Evolutionary conservation across 495 filamentous ascomycete genomes (phyloP).

Genomic region (Hyaloscypha bicolor): DNA sequence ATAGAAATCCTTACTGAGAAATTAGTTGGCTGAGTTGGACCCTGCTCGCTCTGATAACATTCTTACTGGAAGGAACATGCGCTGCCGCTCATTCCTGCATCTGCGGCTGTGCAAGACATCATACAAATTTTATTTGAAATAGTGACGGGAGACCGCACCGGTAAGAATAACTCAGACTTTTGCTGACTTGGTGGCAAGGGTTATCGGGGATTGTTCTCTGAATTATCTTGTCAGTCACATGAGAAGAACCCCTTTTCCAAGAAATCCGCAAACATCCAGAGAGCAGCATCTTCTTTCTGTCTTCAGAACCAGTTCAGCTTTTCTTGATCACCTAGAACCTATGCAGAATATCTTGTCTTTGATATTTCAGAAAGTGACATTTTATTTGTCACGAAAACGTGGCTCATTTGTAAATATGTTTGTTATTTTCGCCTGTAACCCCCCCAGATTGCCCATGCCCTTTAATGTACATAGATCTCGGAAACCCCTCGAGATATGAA

Average conservation of each 20-base stretch:
- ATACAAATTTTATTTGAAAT: background rate
- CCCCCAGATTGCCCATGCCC: background rate
- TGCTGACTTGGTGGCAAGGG: background rate
- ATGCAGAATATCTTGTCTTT: background rate
- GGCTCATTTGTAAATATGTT: constrained; percentile 1
- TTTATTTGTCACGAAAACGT: background rate
- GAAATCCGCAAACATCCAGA: background rate
- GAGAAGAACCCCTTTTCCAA: background rate
- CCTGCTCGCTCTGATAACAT: background rate
- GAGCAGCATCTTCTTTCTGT: background rate
- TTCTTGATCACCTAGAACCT: background rate
- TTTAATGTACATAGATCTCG: background rate
- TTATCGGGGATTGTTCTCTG: background rate
- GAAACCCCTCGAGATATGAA: background rate
- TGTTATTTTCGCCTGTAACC: background rate
- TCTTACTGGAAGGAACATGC: background rate
- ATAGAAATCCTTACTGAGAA: background rate
- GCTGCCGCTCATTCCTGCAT: background rate
- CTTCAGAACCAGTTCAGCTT: background rate
- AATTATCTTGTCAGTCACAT: background rate
- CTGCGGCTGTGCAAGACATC: background rate
- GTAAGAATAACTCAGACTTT: background rate
- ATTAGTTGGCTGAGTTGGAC: background rate
- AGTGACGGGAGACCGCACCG: background rate
- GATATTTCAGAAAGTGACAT: background rate